Conservation (phyloP, 352 stramenopile genomes). For the Aphanomyces astaci region DNA sequence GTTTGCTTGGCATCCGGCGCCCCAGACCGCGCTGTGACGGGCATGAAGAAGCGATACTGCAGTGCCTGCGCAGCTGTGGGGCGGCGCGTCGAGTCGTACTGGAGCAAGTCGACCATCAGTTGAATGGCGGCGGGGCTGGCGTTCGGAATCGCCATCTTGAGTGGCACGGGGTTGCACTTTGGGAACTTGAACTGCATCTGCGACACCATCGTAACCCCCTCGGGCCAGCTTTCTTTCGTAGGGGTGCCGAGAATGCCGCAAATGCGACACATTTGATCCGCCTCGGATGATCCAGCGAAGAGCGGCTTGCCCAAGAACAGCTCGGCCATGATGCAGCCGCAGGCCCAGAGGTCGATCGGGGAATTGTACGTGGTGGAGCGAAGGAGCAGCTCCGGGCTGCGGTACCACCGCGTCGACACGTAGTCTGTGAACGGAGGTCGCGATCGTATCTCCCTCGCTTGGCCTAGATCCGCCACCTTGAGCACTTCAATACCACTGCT, state of each 20-base stretch:
- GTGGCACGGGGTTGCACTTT: constrained; percentile 65
- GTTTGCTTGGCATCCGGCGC: background rate
- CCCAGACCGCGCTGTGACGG: constrained; percentile 41
- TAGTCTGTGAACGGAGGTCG: constrained; percentile 66
- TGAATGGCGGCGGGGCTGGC: constrained; percentile 60
- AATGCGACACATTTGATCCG: constrained; percentile 95
- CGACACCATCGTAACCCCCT: constrained; percentile 80
- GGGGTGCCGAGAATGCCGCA: constrained; percentile 88
- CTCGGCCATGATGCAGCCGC: constrained; percentile 76
- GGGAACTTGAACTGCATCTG: constrained; percentile 91
- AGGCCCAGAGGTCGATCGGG: constrained; percentile 76
- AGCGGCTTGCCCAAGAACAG: constrained; percentile 57
- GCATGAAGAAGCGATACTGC: constrained; percentile 90
- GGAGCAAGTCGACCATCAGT: constrained; percentile 85
- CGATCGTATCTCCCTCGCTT: constrained; percentile 66
- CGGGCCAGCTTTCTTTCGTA: constrained; percentile 83
- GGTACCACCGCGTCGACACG: constrained; percentile 72
- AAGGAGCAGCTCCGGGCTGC: constrained; percentile 60
- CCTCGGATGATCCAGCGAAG: constrained; percentile 85
- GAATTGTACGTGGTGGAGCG: constrained; percentile 65
- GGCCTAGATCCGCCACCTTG: constrained; percentile 67
- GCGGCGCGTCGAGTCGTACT: constrained; percentile 85
- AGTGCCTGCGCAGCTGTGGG: constrained; percentile 85
- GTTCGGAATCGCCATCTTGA: constrained; percentile 60
- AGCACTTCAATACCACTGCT: constrained; percentile 39